Evolutionary conservation across 164 flowering plant genomes (phyloP), one percentile per base, ranked within the genome.

Genomic region (Amborella trichopoda): DNA sequence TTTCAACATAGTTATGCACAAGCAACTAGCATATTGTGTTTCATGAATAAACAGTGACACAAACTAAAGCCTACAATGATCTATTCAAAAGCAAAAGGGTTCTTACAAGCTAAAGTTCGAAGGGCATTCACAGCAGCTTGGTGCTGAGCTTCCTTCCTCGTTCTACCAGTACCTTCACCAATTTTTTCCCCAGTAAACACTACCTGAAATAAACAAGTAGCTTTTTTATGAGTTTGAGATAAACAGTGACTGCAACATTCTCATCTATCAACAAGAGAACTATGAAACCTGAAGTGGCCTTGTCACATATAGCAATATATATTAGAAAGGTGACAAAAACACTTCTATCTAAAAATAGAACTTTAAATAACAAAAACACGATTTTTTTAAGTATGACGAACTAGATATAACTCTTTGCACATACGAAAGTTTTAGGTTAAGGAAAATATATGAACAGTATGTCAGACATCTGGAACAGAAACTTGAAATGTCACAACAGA

Each of bases 121-220:
- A 91, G 93, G 19, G 96, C 95, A 69, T 68, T 72, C 62, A 78
- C 83, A 40, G 98, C 94, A 55, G 96, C 98, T 70, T 78, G 90
- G 28, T 77, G 89, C 47, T 82, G 93, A 34, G 98, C 98, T 60
- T 86, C 96, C 62, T 73, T 83, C 62, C 78, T 78, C 13, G 96
- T 91, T 70, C 66, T 80, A 21, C 96, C 95, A 73, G 74, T 77
- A 25, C 99, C 99, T 61, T 66, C 65, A 42, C 93, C 95, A 34
- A 91, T 81, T 75, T 70, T 91, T 61, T 87, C 95, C 32, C 99
- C 99, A 44, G 80, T 64, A 47, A 90, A 86, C 48, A 75, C 66
- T 38, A 86, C 95, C 97, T 90, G 44, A 25, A 66, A 6, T 38
- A 6, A 6, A 38, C n/a, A n/a, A n/a, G n/a, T n/a, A n/a, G n/a